phyloP scores from a whole-genome alignment of 2,329 filamentous ascomycete genomes.

The Fusarium sp. region DNA sequence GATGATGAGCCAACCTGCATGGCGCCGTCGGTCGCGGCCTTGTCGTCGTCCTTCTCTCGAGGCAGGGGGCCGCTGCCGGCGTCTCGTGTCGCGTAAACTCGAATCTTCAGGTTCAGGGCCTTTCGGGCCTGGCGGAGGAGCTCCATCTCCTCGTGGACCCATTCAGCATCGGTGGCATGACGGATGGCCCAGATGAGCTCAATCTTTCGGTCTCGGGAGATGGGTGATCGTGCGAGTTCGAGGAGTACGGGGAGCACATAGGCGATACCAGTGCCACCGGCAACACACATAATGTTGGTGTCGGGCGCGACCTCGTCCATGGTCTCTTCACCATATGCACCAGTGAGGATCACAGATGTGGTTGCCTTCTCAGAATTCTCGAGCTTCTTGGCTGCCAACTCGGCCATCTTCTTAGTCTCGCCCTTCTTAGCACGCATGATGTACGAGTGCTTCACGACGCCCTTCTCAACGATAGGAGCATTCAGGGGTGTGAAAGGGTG shows the following conservation, averaged over 20 bases:
- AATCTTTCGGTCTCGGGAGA: conserved; percentile 61
- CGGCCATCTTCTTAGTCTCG: conserved; percentile 68
- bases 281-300: conserved; percentile 56
- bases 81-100: conserved; percentile 71
- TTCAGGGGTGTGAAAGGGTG: conserved; percentile 78
- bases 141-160: conserved; percentile 69
- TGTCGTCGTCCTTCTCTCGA: conserved; percentile 42
- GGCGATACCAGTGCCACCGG: conserved; percentile 56
- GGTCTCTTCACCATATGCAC: conserved; percentile 71
- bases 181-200: conserved; percentile 76
- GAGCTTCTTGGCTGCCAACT: conserved; percentile 56
- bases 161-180: conserved; percentile 64
- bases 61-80: conserved; percentile 30
- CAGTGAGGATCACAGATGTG: conserved; percentile 70
- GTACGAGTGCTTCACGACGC: conserved; percentile 64
- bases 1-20: conserved; percentile 41
- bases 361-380: conserved; percentile 48
- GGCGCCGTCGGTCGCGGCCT: conserved; percentile 17
- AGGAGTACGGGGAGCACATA: conserved; percentile 55
- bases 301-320: conserved; percentile 55
- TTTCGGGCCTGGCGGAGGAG: conserved; percentile 54
- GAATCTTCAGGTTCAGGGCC: conserved; percentile 62
- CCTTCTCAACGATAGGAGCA: conserved; percentile 57
- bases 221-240: conserved; percentile 52
- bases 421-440: conserved; percentile 69